Base-by-base conservation (phyloP, 192 early-diverging fungal species). In the Chytriomyces sp. region DNA sequence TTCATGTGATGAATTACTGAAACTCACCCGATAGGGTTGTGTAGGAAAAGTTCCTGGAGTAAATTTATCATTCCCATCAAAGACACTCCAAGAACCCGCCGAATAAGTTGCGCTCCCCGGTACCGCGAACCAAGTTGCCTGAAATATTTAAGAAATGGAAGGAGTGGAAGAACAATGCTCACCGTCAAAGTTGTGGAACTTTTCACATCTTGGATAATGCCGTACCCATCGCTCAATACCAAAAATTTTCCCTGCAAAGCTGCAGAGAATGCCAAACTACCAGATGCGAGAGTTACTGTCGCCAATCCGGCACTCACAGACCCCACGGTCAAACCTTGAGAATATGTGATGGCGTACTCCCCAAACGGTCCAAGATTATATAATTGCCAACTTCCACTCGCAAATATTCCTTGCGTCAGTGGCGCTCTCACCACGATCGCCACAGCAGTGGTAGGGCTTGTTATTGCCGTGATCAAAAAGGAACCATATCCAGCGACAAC, bases 1-100 rank as follows among this genome's bases (percentile, higher is more conserved):
- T 52, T 52, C 7, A 49, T 19, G 14, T 49, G 1, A 49, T 7
- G 34, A 3, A 22, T 61, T 61, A 2, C 17, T 19, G 28, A 2
- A 34, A 61, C 22, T 30, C 3, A 73, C 71, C 44, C 71, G 34
- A 19, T n/a, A 63, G 0, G 71, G 5, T 4, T 36, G 7, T 37
- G 71, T 25, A 5, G 71, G 71, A 73, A 73, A 73, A 4, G 26
- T 52, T 33, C 71, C 71, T 34, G 71, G n/a, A 52, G 36, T 22
- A 55, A 33, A 73, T 14, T 10, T 26, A 26, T 61, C 40, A 49
- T 61, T 73, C 12, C 22, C 25, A 34, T 73, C 71, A 34, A 73
- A 62, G 4, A 73, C n/a, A 37, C 71, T 73, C 71, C 71, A 73
- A 37, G 40, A 54, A 28, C 71, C 58, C n/a, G 38, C 32, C n/a